Percentiles rank a stretch among this genome's conserved stretches.
These are phyloP conservation scores for Tremella mesenterica DNA, from an alignment of 768 basidiomycete species.

Conservation along the genomic window DNA sequence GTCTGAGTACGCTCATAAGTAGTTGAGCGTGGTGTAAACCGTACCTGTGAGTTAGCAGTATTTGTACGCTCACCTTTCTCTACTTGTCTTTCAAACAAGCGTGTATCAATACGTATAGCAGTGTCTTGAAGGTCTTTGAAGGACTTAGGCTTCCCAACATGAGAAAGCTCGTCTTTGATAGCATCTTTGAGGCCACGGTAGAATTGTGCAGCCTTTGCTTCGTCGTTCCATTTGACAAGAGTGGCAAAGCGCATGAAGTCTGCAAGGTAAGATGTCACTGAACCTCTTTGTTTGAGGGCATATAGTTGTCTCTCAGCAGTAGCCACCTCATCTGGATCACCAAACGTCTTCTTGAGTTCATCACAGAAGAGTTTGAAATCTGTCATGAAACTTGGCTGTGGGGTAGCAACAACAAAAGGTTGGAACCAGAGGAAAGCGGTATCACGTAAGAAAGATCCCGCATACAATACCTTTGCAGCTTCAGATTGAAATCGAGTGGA, in stretches of 20 bases:
- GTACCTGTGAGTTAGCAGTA: neutral
- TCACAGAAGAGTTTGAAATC: conserved; percentile 3
- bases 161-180: conserved; percentile 14
- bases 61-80: conserved; percentile 4
- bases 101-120: conserved; percentile 12
- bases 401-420: conserved; percentile 1
- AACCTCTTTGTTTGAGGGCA: conserved; percentile 7
- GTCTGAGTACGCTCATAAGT: neutral
- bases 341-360: conserved; percentile 6
- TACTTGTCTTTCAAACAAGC: conserved; percentile 6
- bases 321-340: conserved; percentile 9
- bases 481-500: conserved; percentile 7
- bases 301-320: conserved; percentile 10
- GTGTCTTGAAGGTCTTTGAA: conserved; percentile 5
- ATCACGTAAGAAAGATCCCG: conserved; percentile 10
- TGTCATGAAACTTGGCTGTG: neutral
- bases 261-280: conserved; percentile 6
- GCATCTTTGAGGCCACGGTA: conserved; percentile 17
- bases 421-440: conserved; percentile 15
- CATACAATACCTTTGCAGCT: conserved; percentile 6
- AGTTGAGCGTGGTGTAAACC: neutral
- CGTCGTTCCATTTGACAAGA: conserved; percentile 11
- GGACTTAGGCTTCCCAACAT: conserved; percentile 1
- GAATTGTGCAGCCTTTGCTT: conserved; percentile 13
- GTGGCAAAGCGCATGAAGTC: conserved; percentile 6